Conservation (phyloP, 805 yeast species). For the Schizosaccharomyces cryophilus region DNA sequence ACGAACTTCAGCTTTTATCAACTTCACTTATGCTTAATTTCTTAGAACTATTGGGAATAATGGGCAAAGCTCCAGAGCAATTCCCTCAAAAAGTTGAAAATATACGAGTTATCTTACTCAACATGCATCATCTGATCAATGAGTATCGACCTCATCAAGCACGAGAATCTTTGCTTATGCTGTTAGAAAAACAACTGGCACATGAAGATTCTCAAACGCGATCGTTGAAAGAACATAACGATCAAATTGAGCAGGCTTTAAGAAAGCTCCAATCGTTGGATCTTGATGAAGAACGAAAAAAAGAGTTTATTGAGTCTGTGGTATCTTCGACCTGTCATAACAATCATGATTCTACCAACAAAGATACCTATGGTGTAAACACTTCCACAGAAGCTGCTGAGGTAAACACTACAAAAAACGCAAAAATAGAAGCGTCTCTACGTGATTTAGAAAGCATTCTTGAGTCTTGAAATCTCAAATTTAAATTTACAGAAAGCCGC, state of each 20-base stretch:
- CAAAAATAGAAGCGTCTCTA: too few species aligned
- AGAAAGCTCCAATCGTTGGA: not conserved
- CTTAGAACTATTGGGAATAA: constrained; percentile 55
- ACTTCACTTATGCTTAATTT: constrained; percentile 60
- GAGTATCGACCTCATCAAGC: constrained; percentile 91
- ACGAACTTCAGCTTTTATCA: constrained; percentile 53
- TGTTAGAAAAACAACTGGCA: constrained; percentile 46
- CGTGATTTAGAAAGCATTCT: too few species aligned
- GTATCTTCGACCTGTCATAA: too few species aligned
- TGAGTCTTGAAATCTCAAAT: too few species aligned
- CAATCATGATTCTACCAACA: too few species aligned
- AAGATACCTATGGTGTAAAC: too few species aligned
- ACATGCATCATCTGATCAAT: constrained; percentile 74
- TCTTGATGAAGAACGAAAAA: not conserved
- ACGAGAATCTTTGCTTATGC: constrained; percentile 60
- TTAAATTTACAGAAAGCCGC: too few species aligned
- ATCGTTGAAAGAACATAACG: constrained; percentile 15
- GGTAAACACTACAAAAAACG: too few species aligned
- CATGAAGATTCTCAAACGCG: constrained; percentile 31
- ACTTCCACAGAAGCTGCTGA: too few species aligned
- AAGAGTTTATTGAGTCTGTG: too few species aligned
- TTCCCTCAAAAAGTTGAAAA: constrained; percentile 34
- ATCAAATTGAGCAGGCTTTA: not conserved
- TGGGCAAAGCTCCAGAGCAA: constrained; percentile 47
- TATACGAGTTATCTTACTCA: constrained; percentile 55